Percentiles rank a stretch among this genome's conserved stretches.
These are phyloP conservation scores for Pyricularia grisea DNA, from an alignment of 2,329 filamentous ascomycete genomes.

Conservation along the genomic window DNA sequence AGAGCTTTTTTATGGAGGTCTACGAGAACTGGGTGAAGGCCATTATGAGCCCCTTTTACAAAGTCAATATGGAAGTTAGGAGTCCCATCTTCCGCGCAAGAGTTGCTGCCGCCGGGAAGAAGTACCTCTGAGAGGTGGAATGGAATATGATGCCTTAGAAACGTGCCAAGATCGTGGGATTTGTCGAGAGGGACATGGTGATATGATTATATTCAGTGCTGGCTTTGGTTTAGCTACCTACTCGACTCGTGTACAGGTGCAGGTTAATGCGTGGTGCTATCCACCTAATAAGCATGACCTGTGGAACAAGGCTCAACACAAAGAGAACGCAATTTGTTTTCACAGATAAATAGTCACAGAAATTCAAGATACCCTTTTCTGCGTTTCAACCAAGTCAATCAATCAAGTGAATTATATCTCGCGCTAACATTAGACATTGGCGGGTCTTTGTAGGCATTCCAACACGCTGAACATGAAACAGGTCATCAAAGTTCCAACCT, in stretches of 20 bases:
- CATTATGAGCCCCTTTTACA: slow-evolving; percentile 94
- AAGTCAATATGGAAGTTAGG: slow-evolving; percentile 70
- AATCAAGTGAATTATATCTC: neutral
- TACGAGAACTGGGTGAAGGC: slow-evolving; percentile 97
- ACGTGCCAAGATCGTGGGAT: neutral
- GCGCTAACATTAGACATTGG: neutral
- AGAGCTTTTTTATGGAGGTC: slow-evolving; percentile 89
- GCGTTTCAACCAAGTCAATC: neutral
- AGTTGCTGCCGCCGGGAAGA: slow-evolving; percentile 82
- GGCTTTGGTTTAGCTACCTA: neutral
- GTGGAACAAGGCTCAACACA: neutral
- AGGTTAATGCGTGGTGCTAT: neutral
- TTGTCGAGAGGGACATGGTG: neutral
- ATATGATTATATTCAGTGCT: neutral
- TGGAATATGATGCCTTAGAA: neutral
- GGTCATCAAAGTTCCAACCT: neutral
- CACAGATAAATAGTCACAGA: neutral
- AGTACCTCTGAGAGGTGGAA: slow-evolving; percentile 58
- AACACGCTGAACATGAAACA: neutral
- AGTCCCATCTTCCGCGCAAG: slow-evolving; percentile 78
- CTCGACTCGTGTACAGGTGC: neutral
- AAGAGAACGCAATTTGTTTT: neutral
- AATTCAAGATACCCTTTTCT: neutral
- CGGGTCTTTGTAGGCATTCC: neutral
- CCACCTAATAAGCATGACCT: neutral